These are phyloP conservation scores for Xerophyta viscosa DNA, from an alignment of 106 monocot genomes.

Conservation along the genomic window DNA sequence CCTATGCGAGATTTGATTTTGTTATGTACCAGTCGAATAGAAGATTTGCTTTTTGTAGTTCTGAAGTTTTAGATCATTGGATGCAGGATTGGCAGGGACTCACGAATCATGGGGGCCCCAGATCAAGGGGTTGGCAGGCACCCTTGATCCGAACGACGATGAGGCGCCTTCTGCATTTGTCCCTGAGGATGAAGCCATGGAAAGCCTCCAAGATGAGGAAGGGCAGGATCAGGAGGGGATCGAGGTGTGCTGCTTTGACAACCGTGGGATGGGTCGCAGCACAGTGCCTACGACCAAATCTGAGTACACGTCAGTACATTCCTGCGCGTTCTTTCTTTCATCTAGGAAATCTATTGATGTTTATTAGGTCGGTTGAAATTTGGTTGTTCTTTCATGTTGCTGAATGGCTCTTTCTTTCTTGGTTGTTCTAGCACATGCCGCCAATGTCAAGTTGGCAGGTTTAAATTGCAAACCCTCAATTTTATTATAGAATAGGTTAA, in stretches of 20 bases:
- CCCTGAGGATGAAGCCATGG: conserved; percentile 7
- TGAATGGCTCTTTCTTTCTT: no score
- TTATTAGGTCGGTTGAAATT: no score
- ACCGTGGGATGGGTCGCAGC: conserved; percentile 92
- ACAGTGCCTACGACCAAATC: conserved; percentile 65
- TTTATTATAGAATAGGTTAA: no score
- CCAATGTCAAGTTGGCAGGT: no score
- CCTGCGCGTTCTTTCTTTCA: no score
- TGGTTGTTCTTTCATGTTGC: no score
- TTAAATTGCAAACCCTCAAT: no score
- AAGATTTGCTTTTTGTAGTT: no score
- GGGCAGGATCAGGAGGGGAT: conserved; percentile 31
- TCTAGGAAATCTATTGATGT: no score
- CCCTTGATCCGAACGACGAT: conserved; percentile 31
- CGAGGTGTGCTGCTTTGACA: conserved; percentile 95
- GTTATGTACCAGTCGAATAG: no score
- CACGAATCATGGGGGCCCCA: conserved; percentile 94
- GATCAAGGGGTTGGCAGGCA: conserved; percentile 72
- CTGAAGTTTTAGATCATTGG: not conserved
- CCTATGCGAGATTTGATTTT: no score
- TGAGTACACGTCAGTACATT: conserved; percentile 68
- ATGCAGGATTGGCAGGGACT: conserved; percentile 85
- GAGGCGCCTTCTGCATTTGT: conserved; percentile 10
- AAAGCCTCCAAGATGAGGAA: conserved; percentile 11
- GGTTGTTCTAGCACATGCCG: no score